Evolutionary conservation across 306 rosid genomes (phyloP), one percentile per base, ranked within the genome.

Genomic region (Styphnolobium japonicum): DNA sequence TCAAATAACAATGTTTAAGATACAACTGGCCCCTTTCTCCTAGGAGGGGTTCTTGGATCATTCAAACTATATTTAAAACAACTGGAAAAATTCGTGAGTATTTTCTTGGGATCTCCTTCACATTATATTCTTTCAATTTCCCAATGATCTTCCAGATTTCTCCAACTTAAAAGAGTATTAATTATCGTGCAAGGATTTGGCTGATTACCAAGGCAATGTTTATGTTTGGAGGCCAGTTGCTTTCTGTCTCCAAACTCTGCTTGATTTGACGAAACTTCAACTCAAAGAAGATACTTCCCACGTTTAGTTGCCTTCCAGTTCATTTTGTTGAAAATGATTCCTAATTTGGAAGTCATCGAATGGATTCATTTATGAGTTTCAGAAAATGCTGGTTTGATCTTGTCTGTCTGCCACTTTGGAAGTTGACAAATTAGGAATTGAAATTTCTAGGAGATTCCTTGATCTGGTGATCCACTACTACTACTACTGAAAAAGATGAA

Each of bases 11-110:
- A n/a, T n/a, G n/a, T n/a, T n/a, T n/a, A n/a, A n/a, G n/a, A n/a
- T n/a, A n/a, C n/a, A n/a, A n/a, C n/a, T n/a, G n/a, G n/a, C n/a
- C n/a, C n/a, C 74, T 51, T 77, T 53, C 37, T 15, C 73, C 42
- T 36, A 77, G 65, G 46, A 22, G 45, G 45, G 16, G 21, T 52
- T 63, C 80, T 78, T 53, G 83, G 83, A 78, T 83, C 80, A 19
- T 72, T 72, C 83, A 83, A 51, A 42, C 23, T 4, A 15, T n/a
- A 21, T 55, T 45, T 15, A 37, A 63, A 55, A 64, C 11, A 12
- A 21, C n/a, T 9, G 31, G 1, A 29, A 21, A 4, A 34, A 31
- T 33, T 57, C 8, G 16, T 53, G 18, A 36, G 23, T 18, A 16
- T 19, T 52, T 61, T 65, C 52, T 63, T 33, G 82, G 85, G 77